These are phyloP conservation scores for Pythium plurisporium DNA, from an alignment of 352 stramenopile genomes.

Conservation along the genomic window DNA sequence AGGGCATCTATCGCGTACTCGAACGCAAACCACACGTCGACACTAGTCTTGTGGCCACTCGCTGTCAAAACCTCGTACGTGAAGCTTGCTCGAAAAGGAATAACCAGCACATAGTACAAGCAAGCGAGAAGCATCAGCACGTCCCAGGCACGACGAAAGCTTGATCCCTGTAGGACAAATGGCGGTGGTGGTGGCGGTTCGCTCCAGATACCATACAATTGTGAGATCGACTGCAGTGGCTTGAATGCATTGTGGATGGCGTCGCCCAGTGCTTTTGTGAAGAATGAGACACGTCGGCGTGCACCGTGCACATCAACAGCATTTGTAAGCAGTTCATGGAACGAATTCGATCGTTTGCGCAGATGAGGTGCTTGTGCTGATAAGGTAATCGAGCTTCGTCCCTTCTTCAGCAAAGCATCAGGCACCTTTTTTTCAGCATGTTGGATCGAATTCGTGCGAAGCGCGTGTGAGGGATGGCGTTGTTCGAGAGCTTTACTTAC, in stretches of 20 bases:
- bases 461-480: background rate
- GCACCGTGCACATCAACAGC: too few species aligned
- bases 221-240: background rate
- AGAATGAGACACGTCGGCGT: slow-evolving; percentile 1
- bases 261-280: background rate
- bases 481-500: background rate
- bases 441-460: background rate
- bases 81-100: slow-evolving; percentile 33
- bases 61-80: slow-evolving; percentile 23
- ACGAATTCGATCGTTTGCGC: slow-evolving; percentile 2
- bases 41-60: background rate
- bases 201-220: slow-evolving; percentile 26
- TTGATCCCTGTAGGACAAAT: slow-evolving; percentile 26
- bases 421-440: background rate
- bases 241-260: slow-evolving; percentile 3
- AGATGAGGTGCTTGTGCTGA: background rate
- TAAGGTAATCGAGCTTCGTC: background rate
- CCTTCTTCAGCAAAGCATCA: background rate
- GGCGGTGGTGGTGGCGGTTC: slow-evolving; percentile 23
- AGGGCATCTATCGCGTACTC: slow-evolving; percentile 36
- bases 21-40: slow-evolving; percentile 29
- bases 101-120: slow-evolving; percentile 29
- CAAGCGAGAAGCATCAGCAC: slow-evolving; percentile 28
- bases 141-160: slow-evolving; percentile 25
- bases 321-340: background rate